Percentiles rank a stretch among this genome's conserved stretches.
phyloP scores from a whole-genome alignment of 2,329 filamentous ascomycete genomes.

The Periglandula ipomoeae region DNA sequence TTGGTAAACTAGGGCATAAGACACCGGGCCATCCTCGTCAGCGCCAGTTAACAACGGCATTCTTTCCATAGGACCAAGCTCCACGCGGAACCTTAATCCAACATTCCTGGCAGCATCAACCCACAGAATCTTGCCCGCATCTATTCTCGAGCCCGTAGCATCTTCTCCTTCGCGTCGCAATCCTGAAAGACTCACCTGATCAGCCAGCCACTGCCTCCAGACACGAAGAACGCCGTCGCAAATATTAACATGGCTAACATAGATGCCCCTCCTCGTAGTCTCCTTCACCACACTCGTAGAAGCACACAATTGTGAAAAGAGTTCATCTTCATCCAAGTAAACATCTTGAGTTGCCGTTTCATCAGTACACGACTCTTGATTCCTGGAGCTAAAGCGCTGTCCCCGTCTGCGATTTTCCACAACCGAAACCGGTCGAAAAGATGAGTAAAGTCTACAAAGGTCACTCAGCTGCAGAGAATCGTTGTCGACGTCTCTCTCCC shows the following conservation, averaged over 20 bases:
- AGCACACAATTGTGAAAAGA: slow-evolving; percentile 66
- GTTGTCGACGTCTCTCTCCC: slow-evolving; percentile 7
- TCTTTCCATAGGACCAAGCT: slow-evolving; percentile 21
- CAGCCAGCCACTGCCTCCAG: slow-evolving; percentile 62
- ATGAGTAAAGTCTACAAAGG: slow-evolving; percentile 56
- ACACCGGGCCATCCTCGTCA: slow-evolving; percentile 58
- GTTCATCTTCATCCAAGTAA: slow-evolving; percentile 57
- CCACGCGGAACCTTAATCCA: slow-evolving; percentile 59
- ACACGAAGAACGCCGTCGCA: slow-evolving; percentile 61
- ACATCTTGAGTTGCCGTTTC: slow-evolving; percentile 49
- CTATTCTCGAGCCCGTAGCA: not conserved
- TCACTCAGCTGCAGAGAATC: slow-evolving; percentile 18
- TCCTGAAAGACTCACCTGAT: slow-evolving; percentile 19
- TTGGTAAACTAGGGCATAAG: slow-evolving; percentile 63
- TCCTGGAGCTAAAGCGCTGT: not conserved
- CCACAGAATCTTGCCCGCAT: slow-evolving; percentile 50
- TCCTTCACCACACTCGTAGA: slow-evolving; percentile 60
- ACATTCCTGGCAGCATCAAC: slow-evolving; percentile 52
- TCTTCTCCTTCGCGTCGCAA: not conserved
- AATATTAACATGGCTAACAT: slow-evolving; percentile 56
- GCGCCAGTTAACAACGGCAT: slow-evolving; percentile 45
- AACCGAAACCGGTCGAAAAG: slow-evolving; percentile 56
- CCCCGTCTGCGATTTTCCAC: slow-evolving; percentile 30
- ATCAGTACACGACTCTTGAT: slow-evolving; percentile 14
- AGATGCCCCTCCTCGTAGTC: slow-evolving; percentile 50